Percentiles rank a stretch among this genome's conserved stretches.
Conservation (phyloP, 208 protist genomes). For the Leishmania guyanensis region DNA sequence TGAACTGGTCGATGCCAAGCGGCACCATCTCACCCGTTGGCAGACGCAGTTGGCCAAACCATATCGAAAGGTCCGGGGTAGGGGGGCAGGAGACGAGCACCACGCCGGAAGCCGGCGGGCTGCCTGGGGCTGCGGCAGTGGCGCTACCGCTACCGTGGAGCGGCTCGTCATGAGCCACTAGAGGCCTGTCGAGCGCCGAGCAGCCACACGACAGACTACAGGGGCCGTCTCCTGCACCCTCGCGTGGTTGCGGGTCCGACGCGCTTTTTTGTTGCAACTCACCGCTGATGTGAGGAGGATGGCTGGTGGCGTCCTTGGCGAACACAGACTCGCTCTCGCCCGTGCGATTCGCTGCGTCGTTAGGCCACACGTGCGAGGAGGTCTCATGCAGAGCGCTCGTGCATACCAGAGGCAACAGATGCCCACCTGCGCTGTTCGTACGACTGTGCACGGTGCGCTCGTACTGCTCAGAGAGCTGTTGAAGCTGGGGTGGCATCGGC, state of each 20-base stretch:
- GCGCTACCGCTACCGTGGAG: neutral
- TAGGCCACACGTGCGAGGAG: neutral
- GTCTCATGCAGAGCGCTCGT: neutral
- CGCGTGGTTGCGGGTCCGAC: neutral
- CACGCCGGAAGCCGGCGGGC: constrained; percentile 29
- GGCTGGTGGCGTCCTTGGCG: neutral
- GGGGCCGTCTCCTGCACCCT: neutral
- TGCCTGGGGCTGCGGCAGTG: neutral
- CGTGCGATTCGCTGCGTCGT: neutral
- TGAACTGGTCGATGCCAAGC: constrained; percentile 83
- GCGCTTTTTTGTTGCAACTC: neutral
- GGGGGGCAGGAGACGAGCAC: constrained; percentile 56
- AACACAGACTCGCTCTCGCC: neutral
- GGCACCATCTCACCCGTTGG: constrained; percentile 50
- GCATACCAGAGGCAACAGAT: neutral
- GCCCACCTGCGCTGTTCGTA: neutral
- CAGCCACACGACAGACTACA: neutral
- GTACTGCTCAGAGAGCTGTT: constrained; percentile 42
- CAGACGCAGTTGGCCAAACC: constrained; percentile 73
- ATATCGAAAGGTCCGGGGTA: constrained; percentile 60
- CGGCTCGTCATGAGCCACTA: neutral
- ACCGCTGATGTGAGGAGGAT: constrained; percentile 4
- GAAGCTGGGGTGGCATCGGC: constrained; percentile 34
- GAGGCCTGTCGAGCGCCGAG: neutral
- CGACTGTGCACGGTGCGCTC: constrained; percentile 31